These are phyloP conservation scores for Malus hybrid DNA, from an alignment of 331 rosid species.

Conservation along the genomic window DNA sequence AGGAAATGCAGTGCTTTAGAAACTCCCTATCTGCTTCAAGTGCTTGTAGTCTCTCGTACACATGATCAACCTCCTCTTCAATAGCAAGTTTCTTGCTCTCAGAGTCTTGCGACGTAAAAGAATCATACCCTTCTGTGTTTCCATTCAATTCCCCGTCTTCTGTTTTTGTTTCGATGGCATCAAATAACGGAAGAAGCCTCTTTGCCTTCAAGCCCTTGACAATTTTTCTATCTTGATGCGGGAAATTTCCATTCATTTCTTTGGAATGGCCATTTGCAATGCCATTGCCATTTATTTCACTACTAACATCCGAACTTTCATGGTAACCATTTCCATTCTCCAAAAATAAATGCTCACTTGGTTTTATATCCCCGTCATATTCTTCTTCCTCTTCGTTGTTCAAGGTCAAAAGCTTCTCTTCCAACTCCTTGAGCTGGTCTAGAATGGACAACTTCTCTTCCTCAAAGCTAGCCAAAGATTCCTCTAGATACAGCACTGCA, in stretches of 20 bases:
- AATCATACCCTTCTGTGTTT: constrained; percentile 38
- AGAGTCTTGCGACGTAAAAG: constrained; percentile 16
- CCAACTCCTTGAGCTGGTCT: constrained; percentile 70
- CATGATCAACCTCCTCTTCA: constrained; percentile 72
- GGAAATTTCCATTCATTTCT: constrained; percentile 57
- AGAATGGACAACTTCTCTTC: constrained; percentile 81
- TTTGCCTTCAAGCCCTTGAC: constrained; percentile 49
- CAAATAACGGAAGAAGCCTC: constrained; percentile 89
- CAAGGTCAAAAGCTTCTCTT: constrained; percentile 75
- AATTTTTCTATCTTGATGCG: neutral
- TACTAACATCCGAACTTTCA: constrained; percentile 23
- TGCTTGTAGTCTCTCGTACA: constrained; percentile 79
- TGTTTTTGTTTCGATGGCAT: constrained; percentile 46
- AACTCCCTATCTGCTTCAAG: constrained; percentile 91
- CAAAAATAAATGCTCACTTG: constrained; percentile 25
- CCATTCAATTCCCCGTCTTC: constrained; percentile 53
- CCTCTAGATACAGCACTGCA: constrained; percentile 65
- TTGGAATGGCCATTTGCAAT: constrained; percentile 52
- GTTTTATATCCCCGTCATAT: constrained; percentile 31
- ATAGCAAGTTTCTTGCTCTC: constrained; percentile 43
- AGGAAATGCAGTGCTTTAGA: constrained; percentile 78
- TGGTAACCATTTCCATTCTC: constrained; percentile 77
- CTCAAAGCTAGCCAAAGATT: constrained; percentile 71
- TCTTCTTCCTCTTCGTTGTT: constrained; percentile 51
- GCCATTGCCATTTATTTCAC: constrained; percentile 30